Evolutionary conservation across 1,284 basidiomycete genomes (phyloP).

Genomic region (Cryptococcus sp.): DNA sequence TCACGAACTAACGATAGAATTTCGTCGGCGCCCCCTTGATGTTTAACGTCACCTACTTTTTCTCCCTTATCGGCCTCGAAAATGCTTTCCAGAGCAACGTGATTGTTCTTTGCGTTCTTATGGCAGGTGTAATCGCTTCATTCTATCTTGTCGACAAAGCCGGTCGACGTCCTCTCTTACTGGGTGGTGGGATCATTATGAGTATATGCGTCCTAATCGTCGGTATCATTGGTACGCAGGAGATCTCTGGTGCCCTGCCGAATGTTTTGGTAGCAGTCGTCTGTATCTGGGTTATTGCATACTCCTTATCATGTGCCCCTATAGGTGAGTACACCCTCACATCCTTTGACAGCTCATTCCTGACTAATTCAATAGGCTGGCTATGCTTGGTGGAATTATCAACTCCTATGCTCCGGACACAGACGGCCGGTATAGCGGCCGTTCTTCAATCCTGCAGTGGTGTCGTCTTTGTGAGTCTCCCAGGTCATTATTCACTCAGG

Average conservation of each 20-base stretch:
- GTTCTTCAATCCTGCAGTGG: neutral
- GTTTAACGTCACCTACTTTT: constrained; percentile 9
- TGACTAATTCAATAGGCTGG: constrained; percentile 3
- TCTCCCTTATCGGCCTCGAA: constrained; percentile 11
- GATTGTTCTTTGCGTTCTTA: constrained; percentile 5
- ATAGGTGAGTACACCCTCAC: neutral
- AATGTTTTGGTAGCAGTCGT: constrained; percentile 6
- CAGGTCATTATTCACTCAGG: neutral
- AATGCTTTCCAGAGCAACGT: constrained; percentile 11
- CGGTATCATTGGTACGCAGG: neutral
- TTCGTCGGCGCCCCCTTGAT: constrained; percentile 12
- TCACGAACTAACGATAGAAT: neutral
- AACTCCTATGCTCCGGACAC: constrained; percentile 10
- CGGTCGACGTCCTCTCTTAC: constrained; percentile 8
- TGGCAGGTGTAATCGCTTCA: constrained; percentile 3
- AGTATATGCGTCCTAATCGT: neutral
- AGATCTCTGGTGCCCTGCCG: neutral
- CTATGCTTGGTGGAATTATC: constrained; percentile 12
- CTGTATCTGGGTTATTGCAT: constrained; percentile 16
- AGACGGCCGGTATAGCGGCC: constrained; percentile 16
- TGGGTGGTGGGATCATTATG: neutral
- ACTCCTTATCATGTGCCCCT: constrained; percentile 2
- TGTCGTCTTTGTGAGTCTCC: neutral
- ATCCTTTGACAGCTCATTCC: neutral
- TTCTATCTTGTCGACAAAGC: constrained; percentile 6